Conservation (phyloP, 2,329 filamentous ascomycete genomes). For the Chaetomium sp. region DNA sequence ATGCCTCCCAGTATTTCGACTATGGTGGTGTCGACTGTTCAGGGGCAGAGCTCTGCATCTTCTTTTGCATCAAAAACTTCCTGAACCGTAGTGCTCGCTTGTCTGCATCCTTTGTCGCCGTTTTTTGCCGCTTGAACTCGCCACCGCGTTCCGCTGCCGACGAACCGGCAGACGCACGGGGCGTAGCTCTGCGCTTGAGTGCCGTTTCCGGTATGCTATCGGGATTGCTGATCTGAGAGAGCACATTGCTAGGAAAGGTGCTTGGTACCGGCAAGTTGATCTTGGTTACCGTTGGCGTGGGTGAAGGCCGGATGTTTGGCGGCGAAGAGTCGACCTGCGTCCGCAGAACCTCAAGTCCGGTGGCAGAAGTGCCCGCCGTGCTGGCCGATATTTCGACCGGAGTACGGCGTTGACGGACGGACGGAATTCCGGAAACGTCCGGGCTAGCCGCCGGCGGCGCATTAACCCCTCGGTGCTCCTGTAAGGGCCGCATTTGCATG, state of each 20-base stretch:
- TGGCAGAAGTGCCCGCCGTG: not conserved
- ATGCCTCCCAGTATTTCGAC: not conserved
- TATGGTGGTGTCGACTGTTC: not conserved
- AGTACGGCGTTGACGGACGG: not conserved
- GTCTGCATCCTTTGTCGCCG: not conserved
- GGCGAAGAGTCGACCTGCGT: slow-evolving; percentile 16
- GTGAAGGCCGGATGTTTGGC: not conserved
- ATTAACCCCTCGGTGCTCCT: not conserved
- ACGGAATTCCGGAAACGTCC: not conserved
- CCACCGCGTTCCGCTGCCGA: slow-evolving; percentile 3
- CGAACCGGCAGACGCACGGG: not conserved
- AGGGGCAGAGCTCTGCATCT: slow-evolving; percentile 17
- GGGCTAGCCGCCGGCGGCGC: not conserved
- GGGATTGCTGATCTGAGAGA: slow-evolving; percentile 24
- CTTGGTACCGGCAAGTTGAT: not conserved
- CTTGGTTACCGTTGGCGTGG: not conserved
- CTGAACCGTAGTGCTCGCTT: slow-evolving; percentile 3
- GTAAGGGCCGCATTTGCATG: not conserved
- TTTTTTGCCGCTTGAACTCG: slow-evolving; percentile 9
- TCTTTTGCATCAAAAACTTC: slow-evolving; percentile 11
- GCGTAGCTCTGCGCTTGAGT: slow-evolving; percentile 11
- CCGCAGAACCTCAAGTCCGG: not conserved
- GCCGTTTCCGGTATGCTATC: slow-evolving; percentile 23
- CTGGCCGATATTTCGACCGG: not conserved
- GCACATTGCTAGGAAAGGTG: not conserved